These are phyloP conservation scores for Populus ilicifolia DNA, from an alignment of 345 rosid species.

Conservation along the genomic window DNA sequence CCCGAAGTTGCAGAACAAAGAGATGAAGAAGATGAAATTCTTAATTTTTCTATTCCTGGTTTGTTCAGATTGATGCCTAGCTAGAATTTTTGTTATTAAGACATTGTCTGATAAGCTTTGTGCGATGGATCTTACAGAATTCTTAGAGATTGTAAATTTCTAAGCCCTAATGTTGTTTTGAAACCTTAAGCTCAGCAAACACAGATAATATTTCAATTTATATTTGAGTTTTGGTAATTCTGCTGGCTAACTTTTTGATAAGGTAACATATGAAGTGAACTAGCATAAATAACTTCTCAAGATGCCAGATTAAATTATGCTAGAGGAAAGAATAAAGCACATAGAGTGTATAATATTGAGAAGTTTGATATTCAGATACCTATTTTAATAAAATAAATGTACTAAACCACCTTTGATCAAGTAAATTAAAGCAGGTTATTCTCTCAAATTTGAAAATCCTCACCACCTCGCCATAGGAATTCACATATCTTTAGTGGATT, in stretches of 20 bases:
- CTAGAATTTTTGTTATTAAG: neutral
- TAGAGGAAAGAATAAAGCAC: neutral
- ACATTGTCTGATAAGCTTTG: neutral
- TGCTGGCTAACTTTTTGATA: neutral
- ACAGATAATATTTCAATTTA: neutral
- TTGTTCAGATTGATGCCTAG: conserved; percentile 17
- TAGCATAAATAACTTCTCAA: neutral
- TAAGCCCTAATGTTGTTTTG: neutral
- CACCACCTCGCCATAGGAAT: neutral
- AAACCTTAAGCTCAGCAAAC: neutral
- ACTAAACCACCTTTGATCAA: neutral
- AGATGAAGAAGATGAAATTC: conserved; percentile 33
- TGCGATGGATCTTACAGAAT: neutral
- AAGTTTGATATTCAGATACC: neutral
- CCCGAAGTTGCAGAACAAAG: conserved; percentile 56
- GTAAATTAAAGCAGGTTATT: neutral
- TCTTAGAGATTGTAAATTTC: neutral
- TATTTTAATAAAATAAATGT: neutral
- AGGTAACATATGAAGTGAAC: neutral
- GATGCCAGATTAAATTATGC: neutral
- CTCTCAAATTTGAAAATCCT: neutral
- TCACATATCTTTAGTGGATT: neutral
- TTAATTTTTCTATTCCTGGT: neutral
- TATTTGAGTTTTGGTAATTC: neutral
- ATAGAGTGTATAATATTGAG: neutral